These are phyloP conservation scores for Suillus subaureus DNA, from an alignment of 768 basidiomycete species.

Conservation along the genomic window DNA sequence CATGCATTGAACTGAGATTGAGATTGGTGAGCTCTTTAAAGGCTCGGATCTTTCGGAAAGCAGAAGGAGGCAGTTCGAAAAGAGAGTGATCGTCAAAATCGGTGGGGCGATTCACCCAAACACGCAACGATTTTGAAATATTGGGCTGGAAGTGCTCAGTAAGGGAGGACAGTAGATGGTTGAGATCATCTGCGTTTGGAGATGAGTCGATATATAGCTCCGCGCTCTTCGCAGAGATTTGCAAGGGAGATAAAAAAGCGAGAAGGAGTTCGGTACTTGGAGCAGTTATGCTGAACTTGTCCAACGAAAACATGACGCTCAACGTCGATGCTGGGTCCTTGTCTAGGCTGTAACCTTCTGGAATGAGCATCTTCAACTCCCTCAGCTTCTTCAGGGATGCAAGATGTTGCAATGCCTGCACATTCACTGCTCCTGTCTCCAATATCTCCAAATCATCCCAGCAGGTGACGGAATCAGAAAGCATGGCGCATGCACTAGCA, in stretches of 20 bases:
- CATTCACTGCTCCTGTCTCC: neutral
- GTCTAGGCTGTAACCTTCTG: neutral
- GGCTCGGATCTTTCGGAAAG: neutral
- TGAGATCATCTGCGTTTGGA: neutral
- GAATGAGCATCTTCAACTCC: neutral
- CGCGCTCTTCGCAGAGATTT: neutral
- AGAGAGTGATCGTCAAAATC: neutral
- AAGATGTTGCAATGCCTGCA: conserved; percentile 1
- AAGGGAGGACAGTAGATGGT: neutral
- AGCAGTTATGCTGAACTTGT: neutral
- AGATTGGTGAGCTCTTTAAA: neutral
- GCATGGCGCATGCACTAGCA: neutral
- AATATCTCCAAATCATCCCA: neutral
- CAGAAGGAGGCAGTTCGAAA: neutral
- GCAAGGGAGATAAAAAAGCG: neutral
- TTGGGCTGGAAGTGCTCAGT: neutral
- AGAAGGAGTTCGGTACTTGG: neutral
- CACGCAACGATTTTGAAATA: neutral
- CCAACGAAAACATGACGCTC: conserved; percentile 1
- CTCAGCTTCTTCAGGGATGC: neutral
- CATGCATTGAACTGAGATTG: neutral
- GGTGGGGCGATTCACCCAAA: neutral
- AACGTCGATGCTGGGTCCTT: neutral
- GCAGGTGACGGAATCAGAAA: neutral
- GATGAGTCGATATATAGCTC: neutral